A percentile compares a stretch with the other conserved stretches of the same genome.
Evolutionary conservation across 495 filamentous ascomycete genomes (phyloP).

Genomic region (Staphylotrichum tortipilum): DNA sequence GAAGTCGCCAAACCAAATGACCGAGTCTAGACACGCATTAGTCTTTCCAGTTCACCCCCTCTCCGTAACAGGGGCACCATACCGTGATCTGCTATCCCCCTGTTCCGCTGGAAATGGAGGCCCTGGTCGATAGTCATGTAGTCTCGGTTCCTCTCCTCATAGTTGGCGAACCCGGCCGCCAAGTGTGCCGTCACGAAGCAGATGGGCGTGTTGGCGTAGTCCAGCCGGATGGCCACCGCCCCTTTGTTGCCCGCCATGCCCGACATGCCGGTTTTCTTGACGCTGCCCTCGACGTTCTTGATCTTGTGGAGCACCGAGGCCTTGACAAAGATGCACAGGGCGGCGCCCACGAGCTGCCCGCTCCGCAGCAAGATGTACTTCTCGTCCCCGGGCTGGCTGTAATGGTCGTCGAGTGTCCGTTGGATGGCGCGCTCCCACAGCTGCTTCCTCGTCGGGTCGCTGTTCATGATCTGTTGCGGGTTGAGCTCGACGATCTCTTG

Average conservation of each 20-base stretch:
- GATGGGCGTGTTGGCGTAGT: constrained; percentile 85
- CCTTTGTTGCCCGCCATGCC: constrained; percentile 98
- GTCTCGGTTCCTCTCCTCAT: constrained; percentile 89
- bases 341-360: constrained; percentile 91
- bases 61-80: constrained; percentile 10
- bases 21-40: constrained; percentile 44
- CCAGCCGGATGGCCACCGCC: constrained; percentile 91
- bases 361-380: constrained; percentile 85
- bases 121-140: constrained; percentile 84
- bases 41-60: not conserved
- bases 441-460: constrained; percentile 76
- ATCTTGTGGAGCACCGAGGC: constrained; percentile 65
- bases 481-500: constrained; percentile 96
- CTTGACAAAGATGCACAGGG: constrained; percentile 82
- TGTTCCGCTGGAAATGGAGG: constrained; percentile 80
- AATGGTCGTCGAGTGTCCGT: constrained; percentile 61
- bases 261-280: constrained; percentile 97
- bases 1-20: constrained; percentile 99
- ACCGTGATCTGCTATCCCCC: constrained; percentile 82
- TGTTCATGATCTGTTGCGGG: constrained; percentile 98
- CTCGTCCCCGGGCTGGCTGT: constrained; percentile 51
- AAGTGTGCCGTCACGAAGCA: constrained; percentile 97
- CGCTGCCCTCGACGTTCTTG: constrained; percentile 90
- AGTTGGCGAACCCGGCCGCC: constrained; percentile 93
- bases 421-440: constrained; percentile 79